phyloP scores from a whole-genome alignment of 441 rosid species.

The Hura crepitans region DNA sequence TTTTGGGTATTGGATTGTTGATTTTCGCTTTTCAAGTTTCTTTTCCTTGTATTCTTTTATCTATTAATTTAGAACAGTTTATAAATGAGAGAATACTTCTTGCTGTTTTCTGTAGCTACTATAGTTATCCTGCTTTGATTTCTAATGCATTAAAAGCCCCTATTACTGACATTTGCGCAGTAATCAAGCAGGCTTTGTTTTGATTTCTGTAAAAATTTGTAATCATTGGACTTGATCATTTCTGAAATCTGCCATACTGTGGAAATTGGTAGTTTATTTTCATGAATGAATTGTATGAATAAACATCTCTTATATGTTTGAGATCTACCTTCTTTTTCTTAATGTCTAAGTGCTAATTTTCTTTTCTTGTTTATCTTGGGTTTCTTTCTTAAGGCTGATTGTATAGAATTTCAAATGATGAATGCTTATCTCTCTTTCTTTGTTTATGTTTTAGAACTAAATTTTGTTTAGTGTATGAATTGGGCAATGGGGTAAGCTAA shows the following conservation, averaged over 20 bases:
- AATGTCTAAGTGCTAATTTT: too few species aligned
- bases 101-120: neutral
- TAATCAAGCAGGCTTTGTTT: neutral
- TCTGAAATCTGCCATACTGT: neutral
- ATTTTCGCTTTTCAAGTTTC: neutral
- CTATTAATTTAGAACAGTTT: neutral
- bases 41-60: neutral
- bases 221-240: neutral
- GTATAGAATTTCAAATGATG: neutral
- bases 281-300: neutral
- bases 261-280: neutral
- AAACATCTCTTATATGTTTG: neutral
- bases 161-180: neutral
- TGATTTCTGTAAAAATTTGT: neutral
- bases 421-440: constrained; percentile 6
- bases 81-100: neutral
- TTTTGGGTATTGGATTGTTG: neutral
- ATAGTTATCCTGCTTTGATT: neutral
- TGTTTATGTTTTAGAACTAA: neutral
- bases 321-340: neutral
- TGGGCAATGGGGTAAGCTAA: neutral
- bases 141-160: neutral
- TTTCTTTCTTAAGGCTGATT: neutral
- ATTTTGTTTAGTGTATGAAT: neutral
- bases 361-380: neutral